Evolutionary conservation across 2,329 filamentous ascomycete genomes (phyloP), one percentile per base, ranked within the genome.

Genomic region (Aureobasidium sp.): DNA sequence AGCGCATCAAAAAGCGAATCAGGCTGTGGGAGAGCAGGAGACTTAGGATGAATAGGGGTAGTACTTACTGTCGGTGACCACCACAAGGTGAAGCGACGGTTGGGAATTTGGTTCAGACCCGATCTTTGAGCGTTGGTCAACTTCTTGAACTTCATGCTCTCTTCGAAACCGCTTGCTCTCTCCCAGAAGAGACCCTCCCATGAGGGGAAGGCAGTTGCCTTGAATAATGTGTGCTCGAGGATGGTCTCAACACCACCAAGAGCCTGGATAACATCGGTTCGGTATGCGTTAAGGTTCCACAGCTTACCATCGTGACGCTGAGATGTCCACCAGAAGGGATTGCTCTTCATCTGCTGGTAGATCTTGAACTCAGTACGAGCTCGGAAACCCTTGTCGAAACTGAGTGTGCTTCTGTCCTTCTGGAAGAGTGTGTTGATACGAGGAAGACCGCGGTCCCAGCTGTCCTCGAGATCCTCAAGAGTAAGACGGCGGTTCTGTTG

Each of bases 381-480:
- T 68, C 94, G 88, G 87, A 97, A 99, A 61, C 94, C 94, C 78
- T 99, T 99, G 79, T 99, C 94, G 71, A 99, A 99, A 71, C 91
- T 96, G 66, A 99, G 82, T 0, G 94, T 99, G 74, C 91, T 97
- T 70, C 94, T 84, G 69, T 99, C 94, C 75, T 99, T 99, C 74
- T 99, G 94, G 85, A 99, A 99, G 2, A 99, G 81, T 0, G 94
- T 99, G 74, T 99, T 99, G 79, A 99, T 99, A 78, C 94, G 89
- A 20, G 94, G 94, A 58, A 99, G 81, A 80, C 94, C 94, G 68
- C 94, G 90, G 72, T 99, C 95, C 94, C 94, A 99, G 72, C 91
- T 96, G 73, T 99, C 94, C 72, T 99, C 94, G 25, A 99, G 80
- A 76, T 99, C 94, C 73, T 99, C 94, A 8, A 99, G 82, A 0